A percentile compares a stretch with the other conserved stretches of the same genome.
These are phyloP conservation scores for Kwoniella dendrophila DNA, from an alignment of 768 basidiomycete genomes.

Conservation along the genomic window DNA sequence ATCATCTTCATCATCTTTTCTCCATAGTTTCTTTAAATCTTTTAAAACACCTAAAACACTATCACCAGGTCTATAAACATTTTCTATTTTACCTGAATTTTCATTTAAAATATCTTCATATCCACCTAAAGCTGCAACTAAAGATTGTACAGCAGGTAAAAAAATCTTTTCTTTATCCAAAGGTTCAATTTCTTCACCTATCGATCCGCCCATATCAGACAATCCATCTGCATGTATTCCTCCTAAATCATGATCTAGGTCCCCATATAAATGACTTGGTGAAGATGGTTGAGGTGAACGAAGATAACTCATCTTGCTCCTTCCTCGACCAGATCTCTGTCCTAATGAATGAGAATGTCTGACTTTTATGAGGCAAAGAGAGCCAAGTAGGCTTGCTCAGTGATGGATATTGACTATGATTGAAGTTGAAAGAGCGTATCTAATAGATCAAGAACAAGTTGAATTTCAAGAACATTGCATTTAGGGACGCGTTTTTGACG, in stretches of 20 bases:
- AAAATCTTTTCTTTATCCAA: constrained; percentile 47
- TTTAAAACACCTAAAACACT: constrained; percentile 62
- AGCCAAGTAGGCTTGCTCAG: no score
- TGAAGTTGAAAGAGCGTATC: no score
- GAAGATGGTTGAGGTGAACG: no score
- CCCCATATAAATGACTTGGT: no score
- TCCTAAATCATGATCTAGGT: neutral
- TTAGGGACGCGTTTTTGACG: no score
- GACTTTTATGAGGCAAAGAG: no score
- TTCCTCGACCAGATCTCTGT: no score
- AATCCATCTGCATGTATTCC: neutral
- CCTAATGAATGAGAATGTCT: no score
- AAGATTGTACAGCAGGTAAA: constrained; percentile 53
- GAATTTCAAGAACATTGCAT: no score
- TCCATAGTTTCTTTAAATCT: constrained; percentile 93
- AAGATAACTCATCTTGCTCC: no score
- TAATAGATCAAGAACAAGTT: no score
- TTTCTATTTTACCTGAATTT: constrained; percentile 34
- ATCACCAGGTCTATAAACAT: constrained; percentile 56
- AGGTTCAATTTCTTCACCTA: constrained; percentile 15
- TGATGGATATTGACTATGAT: no score
- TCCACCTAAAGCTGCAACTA: constrained; percentile 55
- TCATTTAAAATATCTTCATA: constrained; percentile 49
- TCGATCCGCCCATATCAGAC: neutral
- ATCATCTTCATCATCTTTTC: constrained; percentile 95